phyloP scores from a whole-genome alignment of 2,329 filamentous ascomycete species.

The Atkinsonella hypoxylon region DNA sequence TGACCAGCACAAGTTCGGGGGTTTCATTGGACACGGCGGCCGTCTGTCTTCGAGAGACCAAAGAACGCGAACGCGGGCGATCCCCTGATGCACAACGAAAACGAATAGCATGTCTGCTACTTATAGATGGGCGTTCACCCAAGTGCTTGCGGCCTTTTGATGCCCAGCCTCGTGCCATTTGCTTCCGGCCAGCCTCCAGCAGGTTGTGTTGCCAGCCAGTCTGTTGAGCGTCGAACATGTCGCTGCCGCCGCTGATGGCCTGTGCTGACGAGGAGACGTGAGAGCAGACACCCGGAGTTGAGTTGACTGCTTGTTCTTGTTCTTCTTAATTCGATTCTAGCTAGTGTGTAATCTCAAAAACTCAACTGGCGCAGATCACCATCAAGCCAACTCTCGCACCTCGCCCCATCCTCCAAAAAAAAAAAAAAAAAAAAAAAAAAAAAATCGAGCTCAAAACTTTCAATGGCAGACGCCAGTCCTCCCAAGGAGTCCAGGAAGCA shows the following conservation, averaged over 20 bases:
- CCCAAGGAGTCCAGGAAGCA: background rate
- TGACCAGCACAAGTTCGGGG: background rate
- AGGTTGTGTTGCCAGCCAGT: background rate
- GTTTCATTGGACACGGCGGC: background rate
- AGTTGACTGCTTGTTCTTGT: background rate
- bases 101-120: background rate
- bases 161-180: background rate
- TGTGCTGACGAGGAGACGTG: too few species aligned
- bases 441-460: background rate
- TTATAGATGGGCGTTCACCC: background rate
- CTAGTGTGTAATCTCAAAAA: too few species aligned
- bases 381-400: too few species aligned
- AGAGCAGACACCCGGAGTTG: too few species aligned
- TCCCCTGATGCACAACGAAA: background rate
- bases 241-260: background rate
- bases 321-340: too few species aligned
- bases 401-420: too few species aligned
- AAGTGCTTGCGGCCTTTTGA: background rate
- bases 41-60: background rate
- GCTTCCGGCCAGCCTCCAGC: background rate
- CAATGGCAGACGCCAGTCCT: background rate
- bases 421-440: too few species aligned
- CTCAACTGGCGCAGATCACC: too few species aligned
- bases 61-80: background rate
- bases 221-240: background rate